Evolutionary conservation across 768 basidiomycete species (phyloP), one percentile per base, ranked within the genome.

Genomic region (Omphalotus guepiniiformis): DNA sequence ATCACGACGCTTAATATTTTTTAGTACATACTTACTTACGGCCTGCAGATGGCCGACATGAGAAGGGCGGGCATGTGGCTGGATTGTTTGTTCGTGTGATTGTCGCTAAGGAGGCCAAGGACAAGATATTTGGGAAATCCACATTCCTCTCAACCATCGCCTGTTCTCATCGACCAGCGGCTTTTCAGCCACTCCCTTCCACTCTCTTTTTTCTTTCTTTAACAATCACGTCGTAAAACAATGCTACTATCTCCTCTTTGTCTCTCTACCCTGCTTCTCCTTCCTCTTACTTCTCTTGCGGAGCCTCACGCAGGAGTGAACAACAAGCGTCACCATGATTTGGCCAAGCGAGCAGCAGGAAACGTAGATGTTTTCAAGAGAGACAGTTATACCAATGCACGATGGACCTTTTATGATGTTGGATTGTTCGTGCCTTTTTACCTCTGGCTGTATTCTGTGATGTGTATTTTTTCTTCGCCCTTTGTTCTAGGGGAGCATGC

Each of bases 391-490:
- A 21, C 36, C 15, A 32, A 32, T 16, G 11, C 46, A 29, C 46
- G 46, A 15, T 47, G 46, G 46, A 47, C 46, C 16, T 47, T 47
- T 21, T 47, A 37, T 23, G 46, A 34, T 16, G 36, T n/a, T 32
- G 46, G 46, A 22, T 28, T 39, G 46, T 47, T 12, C 30, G 46
- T 30, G n/a, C n/a, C 9, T 32, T n/a, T 32, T n/a, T n/a, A 9
- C 9, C n/a, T 4, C 22, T 34, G 6, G 21, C 2, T 11, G 21
- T 27, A 15, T n/a, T 13, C 21, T 25, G 3, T n/a, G n/a, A n/a
- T 9, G 22, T 22, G 21, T 16, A 4, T 13, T 7, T 26, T 21
- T 45, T 6, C 27, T 26, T 2, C 27, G 30, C 32, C 15, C 7
- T 22, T 39, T 22, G 16, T 27, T 39, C 0, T 9, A 47, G 46